Percentiles rank a stretch among this genome's conserved stretches.
phyloP scores from a whole-genome alignment of 345 rosid genomes.

The Aurinia saxatilis region DNA sequence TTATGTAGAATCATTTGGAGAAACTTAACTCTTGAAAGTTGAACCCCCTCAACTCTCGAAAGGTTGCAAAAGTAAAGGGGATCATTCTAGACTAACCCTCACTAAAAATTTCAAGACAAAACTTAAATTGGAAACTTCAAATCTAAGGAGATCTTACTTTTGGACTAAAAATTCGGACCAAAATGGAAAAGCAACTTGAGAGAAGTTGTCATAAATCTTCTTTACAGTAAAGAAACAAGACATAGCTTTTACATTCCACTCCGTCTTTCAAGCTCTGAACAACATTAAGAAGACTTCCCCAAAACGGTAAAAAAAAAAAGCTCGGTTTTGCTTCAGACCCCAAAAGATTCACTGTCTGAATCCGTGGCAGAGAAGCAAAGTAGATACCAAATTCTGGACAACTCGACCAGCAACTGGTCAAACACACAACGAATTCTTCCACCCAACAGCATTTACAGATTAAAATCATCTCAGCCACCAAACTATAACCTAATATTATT shows the following conservation, averaged over 20 bases:
- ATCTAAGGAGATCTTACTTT: background rate
- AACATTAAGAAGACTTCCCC: background rate
- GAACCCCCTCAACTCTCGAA: background rate
- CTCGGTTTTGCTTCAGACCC: slow-evolving; percentile 3
- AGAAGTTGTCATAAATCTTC: slow-evolving; percentile 10
- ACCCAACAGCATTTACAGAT: slow-evolving; percentile 13
- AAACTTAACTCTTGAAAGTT: background rate
- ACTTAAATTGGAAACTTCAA: background rate
- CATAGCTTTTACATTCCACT: slow-evolving; percentile 1
- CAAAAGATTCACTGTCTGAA: slow-evolving; percentile 13
- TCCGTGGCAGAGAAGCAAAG: slow-evolving; percentile 25
- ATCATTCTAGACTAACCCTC: background rate
- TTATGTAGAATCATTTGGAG: background rate
- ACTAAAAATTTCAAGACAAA: background rate
- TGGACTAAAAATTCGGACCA: background rate
- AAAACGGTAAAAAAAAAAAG: background rate
- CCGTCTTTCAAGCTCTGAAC: background rate
- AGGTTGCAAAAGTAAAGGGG: background rate
- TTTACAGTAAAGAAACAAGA: slow-evolving; percentile 7
- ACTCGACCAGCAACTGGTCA: slow-evolving; percentile 20
- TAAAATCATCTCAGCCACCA: slow-evolving; percentile 22
- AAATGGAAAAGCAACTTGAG: slow-evolving; percentile 8
- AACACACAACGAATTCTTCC: background rate
- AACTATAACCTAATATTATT: slow-evolving; percentile 19
- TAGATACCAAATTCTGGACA: slow-evolving; percentile 14